These are phyloP conservation scores for Smallanthus sonchifolius DNA, from an alignment of 129 eudicot species.

Conservation along the genomic window DNA sequence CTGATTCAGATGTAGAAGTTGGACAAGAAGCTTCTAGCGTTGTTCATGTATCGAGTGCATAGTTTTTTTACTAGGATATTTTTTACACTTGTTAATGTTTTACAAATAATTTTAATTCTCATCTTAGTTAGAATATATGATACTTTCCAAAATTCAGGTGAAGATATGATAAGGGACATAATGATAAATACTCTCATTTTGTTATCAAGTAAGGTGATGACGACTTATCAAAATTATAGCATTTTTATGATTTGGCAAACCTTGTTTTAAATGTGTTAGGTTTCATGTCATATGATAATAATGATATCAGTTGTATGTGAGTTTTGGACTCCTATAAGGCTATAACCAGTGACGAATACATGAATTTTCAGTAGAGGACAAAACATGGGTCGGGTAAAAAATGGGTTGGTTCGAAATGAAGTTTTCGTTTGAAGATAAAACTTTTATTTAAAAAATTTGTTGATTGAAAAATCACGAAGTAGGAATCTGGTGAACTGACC, in stretches of 20 bases:
- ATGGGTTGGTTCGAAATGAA: too few species aligned
- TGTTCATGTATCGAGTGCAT: not conserved
- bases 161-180: not conserved
- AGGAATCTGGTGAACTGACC: too few species aligned
- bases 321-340: too few species aligned
- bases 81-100: not conserved
- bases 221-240: not conserved
- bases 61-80: not conserved
- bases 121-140: not conserved
- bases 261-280: too few species aligned
- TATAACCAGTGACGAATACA: too few species aligned
- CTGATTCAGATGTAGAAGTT: constrained; percentile 26
- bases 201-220: not conserved
- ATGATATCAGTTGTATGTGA: too few species aligned
- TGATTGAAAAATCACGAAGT: too few species aligned
- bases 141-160: not conserved
- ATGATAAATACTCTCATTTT: not conserved
- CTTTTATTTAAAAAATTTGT: too few species aligned
- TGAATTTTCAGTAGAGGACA: too few species aligned
- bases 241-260: not conserved
- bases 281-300: too few species aligned
- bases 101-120: not conserved
- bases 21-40: constrained; percentile 20
- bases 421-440: too few species aligned
- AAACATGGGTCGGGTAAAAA: too few species aligned